Conservation (phyloP, 257 asterid genomes). For the Solanum paucissectum region DNA sequence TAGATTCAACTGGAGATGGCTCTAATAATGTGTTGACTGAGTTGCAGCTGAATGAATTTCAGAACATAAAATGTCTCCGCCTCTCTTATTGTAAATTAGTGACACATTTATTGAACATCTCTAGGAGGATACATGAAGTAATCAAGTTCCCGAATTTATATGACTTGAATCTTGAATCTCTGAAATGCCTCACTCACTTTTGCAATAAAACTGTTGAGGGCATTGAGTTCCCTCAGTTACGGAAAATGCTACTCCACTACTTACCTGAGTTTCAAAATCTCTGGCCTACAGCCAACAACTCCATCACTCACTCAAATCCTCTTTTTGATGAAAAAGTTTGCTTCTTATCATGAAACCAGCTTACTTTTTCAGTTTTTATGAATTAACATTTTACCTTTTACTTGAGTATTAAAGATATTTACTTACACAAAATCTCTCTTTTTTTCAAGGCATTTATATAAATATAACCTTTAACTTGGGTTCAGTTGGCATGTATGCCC, state of each 20-base stretch:
- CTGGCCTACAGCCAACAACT: background rate
- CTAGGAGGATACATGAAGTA: background rate
- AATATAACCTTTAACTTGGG: background rate
- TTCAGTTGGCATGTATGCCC: background rate
- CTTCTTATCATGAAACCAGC: background rate
- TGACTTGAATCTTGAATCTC: accelerated
- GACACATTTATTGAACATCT: background rate
- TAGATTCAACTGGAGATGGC: background rate
- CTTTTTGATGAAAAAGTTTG: background rate
- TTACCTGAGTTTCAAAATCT: background rate
- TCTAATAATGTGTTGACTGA: background rate
- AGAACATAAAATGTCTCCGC: background rate
- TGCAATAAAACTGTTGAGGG: background rate
- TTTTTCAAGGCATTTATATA: background rate
- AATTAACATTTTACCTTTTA: too few species aligned
- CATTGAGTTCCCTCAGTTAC: background rate
- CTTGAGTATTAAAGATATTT: too few species aligned
- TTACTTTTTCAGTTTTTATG: too few species aligned
- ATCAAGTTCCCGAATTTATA: background rate
- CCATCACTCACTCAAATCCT: background rate
- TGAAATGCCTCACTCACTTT: background rate
- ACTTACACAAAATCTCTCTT: background rate
- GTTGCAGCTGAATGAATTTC: background rate
- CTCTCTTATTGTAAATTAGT: background rate
- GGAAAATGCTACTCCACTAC: accelerated